These are phyloP conservation scores for Ceratocystis variospora DNA, from an alignment of 2,329 filamentous ascomycete genomes.

Conservation along the genomic window DNA sequence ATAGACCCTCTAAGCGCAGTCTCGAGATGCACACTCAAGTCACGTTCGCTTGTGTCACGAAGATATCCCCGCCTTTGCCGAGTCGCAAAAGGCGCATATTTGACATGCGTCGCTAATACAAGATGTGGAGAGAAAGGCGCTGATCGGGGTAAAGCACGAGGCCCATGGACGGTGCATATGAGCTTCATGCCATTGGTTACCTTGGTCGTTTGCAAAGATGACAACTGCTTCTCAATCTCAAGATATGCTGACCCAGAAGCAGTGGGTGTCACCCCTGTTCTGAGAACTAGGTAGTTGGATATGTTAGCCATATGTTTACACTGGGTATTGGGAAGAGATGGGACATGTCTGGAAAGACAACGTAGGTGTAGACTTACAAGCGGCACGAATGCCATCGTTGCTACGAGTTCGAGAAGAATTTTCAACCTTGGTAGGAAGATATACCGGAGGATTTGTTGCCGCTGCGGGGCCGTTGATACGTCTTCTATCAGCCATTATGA, in stretches of 20 bases:
- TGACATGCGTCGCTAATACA: constrained; percentile 82
- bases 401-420: constrained; percentile 40
- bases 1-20: constrained; percentile 79
- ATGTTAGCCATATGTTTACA: background rate
- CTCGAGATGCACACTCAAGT: constrained; percentile 81
- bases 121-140: constrained; percentile 87
- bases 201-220: constrained; percentile 31
- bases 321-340: no score
- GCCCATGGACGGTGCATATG: constrained; percentile 84
- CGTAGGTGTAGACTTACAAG: constrained; percentile 47
- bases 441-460: constrained; percentile 61
- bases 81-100: constrained; percentile 90
- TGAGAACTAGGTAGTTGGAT: constrained; percentile 49
- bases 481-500: constrained; percentile 63
- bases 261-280: constrained; percentile 83
- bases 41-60: constrained; percentile 71
- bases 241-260: constrained; percentile 87
- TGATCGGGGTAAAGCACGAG: constrained; percentile 75
- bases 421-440: constrained; percentile 35
- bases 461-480: constrained; percentile 79
- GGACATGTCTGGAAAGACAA: no score
- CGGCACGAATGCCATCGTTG: constrained; percentile 63
- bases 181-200: constrained; percentile 67
- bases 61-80: constrained; percentile 71
- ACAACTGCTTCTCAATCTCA: constrained; percentile 37